phyloP scores from a whole-genome alignment of 2,329 filamentous ascomycete species.

The Neonectria neomacrospora region DNA sequence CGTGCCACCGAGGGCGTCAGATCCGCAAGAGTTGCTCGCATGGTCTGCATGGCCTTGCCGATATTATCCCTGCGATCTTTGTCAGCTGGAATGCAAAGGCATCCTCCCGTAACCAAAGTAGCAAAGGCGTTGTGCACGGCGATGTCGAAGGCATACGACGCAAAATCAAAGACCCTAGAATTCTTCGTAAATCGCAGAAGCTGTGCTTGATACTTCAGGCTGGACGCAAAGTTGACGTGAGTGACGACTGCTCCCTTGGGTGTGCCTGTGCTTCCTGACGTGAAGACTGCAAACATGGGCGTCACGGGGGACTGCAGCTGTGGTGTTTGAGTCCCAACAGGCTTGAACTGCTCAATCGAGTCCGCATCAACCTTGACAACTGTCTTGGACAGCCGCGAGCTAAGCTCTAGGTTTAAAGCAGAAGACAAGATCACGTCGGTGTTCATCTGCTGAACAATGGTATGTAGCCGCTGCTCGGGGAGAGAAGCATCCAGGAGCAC shows the following conservation, averaged over 20 bases:
- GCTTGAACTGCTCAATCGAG: neutral
- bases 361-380: neutral
- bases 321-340: neutral
- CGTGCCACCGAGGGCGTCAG: neutral
- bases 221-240: constrained; percentile 19
- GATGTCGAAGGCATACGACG: constrained; percentile 53
- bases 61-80: constrained; percentile 42
- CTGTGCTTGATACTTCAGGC: constrained; percentile 6
- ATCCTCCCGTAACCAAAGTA: constrained; percentile 51
- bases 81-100: constrained; percentile 54
- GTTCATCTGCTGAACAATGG: constrained; percentile 1
- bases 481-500: constrained; percentile 33
- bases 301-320: neutral
- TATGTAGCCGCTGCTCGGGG: constrained; percentile 2
- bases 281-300: neutral
- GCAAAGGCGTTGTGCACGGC: constrained; percentile 51
- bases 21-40: neutral
- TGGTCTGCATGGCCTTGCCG: neutral
- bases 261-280: neutral
- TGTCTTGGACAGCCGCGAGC: neutral
- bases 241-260: constrained; percentile 48
- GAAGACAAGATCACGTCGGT: neutral
- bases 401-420: neutral
- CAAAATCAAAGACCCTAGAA: constrained; percentile 38
- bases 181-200: neutral